Evolutionary conservation across 2,329 filamentous ascomycete genomes (phyloP), one percentile per base, ranked within the genome.

Genomic region (Alternaria alternata): DNA sequence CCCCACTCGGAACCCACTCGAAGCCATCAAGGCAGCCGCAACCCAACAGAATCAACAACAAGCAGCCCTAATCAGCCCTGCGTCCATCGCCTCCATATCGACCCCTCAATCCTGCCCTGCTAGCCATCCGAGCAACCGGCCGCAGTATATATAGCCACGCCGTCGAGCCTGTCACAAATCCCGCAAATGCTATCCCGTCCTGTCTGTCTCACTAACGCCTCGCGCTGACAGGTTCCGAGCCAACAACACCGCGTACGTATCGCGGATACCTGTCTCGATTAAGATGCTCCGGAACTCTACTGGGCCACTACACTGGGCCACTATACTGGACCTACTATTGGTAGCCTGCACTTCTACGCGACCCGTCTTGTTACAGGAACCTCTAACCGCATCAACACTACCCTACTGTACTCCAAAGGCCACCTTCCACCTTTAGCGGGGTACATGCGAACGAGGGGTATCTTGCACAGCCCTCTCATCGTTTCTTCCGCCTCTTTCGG

Each of bases 401-500:
- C 62, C 59, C 34, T 61, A 39, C 55, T 41, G 28, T 64, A 56
- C 55, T 47, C 52, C 32, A 51, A 41, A 44, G 36, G 44, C 36
- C 62, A 64, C 61, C 61, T 64, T 65, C 59, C 47, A 41, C 39
- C 22, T 51, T 55, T 47, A 56, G 61, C 20, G 53, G 53, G 53
- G 43, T 59, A 48, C 56, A 34, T 46, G 41, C 8, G 34, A 58
- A 58, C 42, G 56, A 34, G 56, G 42, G 56, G 56, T 43, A 54
- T 54, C 44, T 18, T 20, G 54, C 46, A 5, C 42, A 48, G 41
- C 51, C 51, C 26, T 41, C 51, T 28, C 43, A 20, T 34, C 30
- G 26, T 39, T 16, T 46, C 43, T 36, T 49, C 34, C 53, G 14
- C 28, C 14, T 54, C 51, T 44, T 38, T 16, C 9, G 22, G 30